phyloP scores from a whole-genome alignment of 2,329 filamentous ascomycete species.

The Fusarium sublunatum region DNA sequence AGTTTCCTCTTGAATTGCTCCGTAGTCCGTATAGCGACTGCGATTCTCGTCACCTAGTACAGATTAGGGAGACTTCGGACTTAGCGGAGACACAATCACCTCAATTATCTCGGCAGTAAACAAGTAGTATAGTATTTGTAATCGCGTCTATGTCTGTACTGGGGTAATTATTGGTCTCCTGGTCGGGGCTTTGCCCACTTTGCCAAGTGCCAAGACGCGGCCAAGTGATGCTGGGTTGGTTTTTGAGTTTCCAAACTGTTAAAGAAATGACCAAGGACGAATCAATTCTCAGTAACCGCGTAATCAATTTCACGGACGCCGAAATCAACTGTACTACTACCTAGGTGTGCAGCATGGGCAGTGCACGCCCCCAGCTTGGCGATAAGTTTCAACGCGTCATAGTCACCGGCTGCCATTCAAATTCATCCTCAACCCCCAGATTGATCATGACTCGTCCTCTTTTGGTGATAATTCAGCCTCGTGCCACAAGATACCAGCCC shows the following conservation, averaged over 20 bases:
- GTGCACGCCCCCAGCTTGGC: constrained; percentile 7
- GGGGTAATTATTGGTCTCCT: constrained; percentile 9
- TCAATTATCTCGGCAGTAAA: too few species aligned
- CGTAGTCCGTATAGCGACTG: too few species aligned
- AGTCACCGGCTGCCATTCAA: constrained; percentile 1
- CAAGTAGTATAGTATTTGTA: neutral
- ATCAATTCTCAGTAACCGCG: constrained; percentile 16
- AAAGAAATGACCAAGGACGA: neutral
- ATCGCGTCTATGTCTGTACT: neutral
- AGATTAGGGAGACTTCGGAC: too few species aligned
- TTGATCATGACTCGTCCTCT: neutral
- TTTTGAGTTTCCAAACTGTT: constrained; percentile 22
- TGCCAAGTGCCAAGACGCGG: constrained; percentile 13
- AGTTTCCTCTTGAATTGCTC: too few species aligned
- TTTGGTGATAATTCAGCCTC: neutral
- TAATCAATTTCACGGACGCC: constrained; percentile 24
- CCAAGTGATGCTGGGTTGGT: constrained; percentile 16
- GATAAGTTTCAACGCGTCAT: constrained; percentile 26
- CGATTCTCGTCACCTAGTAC: too few species aligned
- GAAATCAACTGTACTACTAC: constrained; percentile 1
- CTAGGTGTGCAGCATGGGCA: neutral
- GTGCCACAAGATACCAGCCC: neutral
- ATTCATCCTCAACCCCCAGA: neutral
- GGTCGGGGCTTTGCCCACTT: neutral
- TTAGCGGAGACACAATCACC: too few species aligned